Evolutionary conservation across 495 filamentous ascomycete species (phyloP), one percentile per base, ranked within the genome.

Genomic region (Barbatosphaeria neglecta): DNA sequence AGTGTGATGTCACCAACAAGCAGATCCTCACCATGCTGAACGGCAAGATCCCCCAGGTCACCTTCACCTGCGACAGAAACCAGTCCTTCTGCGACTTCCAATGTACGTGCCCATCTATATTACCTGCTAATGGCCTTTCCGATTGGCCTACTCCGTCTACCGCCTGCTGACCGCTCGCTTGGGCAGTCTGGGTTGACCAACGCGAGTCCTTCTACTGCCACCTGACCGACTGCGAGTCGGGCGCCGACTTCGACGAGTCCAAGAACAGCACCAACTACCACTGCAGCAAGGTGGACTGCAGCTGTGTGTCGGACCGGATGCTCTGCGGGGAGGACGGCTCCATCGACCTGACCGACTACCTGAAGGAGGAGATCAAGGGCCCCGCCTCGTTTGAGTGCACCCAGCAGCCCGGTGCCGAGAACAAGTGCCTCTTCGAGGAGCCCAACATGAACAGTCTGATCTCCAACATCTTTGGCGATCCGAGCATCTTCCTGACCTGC

Each of bases 191-290:
- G 92, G 86, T 96, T 22, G 89, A 86, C 48, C 78, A 94, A 52
- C 69, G 74, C 35, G 93, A 98, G 64, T 97, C 93, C 1, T 98
- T 98, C 72, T 97, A 95, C 65, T 98, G 92, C 68, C 80, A 79
- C 38, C 67, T 98, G 37, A 79, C 89, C 51, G 82, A 80, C 23
- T 98, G 92, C 65, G 55, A 75, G 15, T 94, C 86, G 63, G 75
- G 59, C 48, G 70, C 80, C 52, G 71, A 84, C 46, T 81, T 80
- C 41, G 73, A 81, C 39, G 68, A 79, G 25, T 73, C 82, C 50
- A 75, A 77, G 57, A 98, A 98, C 60, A 78, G 72, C 31, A 97
- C 92, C 16, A 70, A 68, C 41, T 97, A 98, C 62, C 72, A 74
- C 18, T 98, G 92, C 57, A 74, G 92, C 25, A 78, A 89, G 50